Evolutionary conservation across 1,284 basidiomycete genomes (phyloP), one percentile per base, ranked within the genome.

Genomic region (Mycena citricolor): DNA sequence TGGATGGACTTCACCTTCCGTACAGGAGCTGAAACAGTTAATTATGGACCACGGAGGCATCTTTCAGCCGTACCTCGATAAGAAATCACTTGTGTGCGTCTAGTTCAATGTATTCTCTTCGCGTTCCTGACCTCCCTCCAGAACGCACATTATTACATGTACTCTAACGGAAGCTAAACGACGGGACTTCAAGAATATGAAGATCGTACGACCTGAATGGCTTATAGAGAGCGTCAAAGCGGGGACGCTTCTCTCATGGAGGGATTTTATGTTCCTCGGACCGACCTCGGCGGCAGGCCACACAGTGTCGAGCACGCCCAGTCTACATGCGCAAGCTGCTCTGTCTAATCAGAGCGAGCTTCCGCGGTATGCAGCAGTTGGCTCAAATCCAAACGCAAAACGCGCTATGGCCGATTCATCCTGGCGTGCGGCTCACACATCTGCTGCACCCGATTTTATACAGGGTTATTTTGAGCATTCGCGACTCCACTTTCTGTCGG

Each of bases 401-500:
- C 79, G 83, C 14, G 81, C 82, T 7, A 87, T 95, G 81, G 76
- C 85, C 21, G 73, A 90, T 55, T 79, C 86, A 4, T 77, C 79
- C 31, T 99, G 95, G 94, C 79, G 91, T 16, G 78, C 81, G 17
- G 78, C 84, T 17, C 85, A 97, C 62, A 99, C 95, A 0, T 90
- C 94, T 3, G 80, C 83, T 7, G 86, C 87, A 10, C 79, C 86
- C 0, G 86, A 84, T 51, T 99, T 97, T 61, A 86, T 98, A 44
- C 83, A 90, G 44, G 84, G 80, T 1, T 99, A 86, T 61, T 98
- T 94, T 68, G 85, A 86, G 62, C 88, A 97, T 61, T 94, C 90
- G 3, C 79, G 95, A 14, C 69, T 99, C 20, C 95, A 99, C 57
- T 88, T 95, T 60, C 68, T 99, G 13, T 87, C 90, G 13, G 88